Conservation (phyloP, 192 early-diverging fungal species). For the Gamsiella multidivaricata region DNA sequence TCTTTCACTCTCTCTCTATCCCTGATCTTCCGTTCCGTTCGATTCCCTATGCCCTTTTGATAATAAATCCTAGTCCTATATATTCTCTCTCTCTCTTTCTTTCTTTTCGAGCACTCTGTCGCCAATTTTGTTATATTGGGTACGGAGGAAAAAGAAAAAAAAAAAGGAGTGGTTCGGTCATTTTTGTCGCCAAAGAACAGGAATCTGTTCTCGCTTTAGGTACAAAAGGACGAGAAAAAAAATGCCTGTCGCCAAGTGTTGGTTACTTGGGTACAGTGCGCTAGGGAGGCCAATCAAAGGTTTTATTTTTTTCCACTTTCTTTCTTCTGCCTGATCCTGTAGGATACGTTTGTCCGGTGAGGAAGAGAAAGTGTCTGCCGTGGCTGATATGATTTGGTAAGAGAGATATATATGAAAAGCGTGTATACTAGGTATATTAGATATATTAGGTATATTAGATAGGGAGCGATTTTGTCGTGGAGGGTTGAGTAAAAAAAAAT, state of each 20-base stretch:
- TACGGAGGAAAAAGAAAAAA: constrained; percentile 19
- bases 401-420: no score
- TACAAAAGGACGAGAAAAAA: constrained; percentile 17
- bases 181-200: constrained; percentile 23
- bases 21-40: background rate
- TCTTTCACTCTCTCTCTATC: background rate
- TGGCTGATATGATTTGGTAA: no score
- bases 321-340: no score
- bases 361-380: no score
- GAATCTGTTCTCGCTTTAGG: constrained; percentile 7
- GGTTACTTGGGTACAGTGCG: background rate
- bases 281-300: no score
- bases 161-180: background rate
- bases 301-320: no score
- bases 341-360: no score
- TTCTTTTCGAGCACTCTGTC: background rate
- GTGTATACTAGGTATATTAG: no score
- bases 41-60: background rate
- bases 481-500: no score
- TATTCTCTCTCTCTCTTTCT: background rate
- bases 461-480: no score
- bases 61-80: constrained; percentile 1
- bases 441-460: no score
- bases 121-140: constrained; percentile 24
- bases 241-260: constrained; percentile 6